Conservation (phyloP, 129 eudicot genomes). For the Smallanthus sonchifolius region DNA sequence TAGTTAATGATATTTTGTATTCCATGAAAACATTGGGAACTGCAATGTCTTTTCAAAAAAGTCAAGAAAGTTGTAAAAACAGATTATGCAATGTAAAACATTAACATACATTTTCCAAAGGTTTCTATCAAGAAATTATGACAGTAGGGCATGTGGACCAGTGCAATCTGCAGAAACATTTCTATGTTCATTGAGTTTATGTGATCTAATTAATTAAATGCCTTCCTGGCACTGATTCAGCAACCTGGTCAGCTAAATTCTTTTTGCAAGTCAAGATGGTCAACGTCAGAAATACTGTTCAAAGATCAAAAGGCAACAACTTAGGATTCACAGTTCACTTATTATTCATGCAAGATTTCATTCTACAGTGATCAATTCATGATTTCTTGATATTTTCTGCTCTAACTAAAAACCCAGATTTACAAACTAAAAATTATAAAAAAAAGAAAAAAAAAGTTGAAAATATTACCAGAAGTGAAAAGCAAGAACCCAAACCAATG, state of each 20-base stretch:
- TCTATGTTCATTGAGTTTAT: conserved; percentile 19
- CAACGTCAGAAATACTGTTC: conserved; percentile 24
- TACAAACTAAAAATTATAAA: neutral
- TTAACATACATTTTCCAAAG: neutral
- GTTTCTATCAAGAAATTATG: conserved; percentile 21
- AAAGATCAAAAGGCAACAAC: conserved; percentile 11
- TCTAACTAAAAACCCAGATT: conserved; percentile 1
- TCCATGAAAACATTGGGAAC: neutral
- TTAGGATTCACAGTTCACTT: conserved; percentile 17
- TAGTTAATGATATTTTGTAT: too few species aligned
- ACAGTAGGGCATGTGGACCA: conserved; percentile 33
- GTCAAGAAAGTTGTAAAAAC: conserved; percentile 9
- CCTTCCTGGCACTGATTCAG: conserved; percentile 14
- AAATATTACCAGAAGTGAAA: conserved; percentile 42
- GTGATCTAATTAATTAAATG: conserved; percentile 18
- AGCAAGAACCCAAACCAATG: conserved; percentile 60
- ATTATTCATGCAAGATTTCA: conserved; percentile 22
- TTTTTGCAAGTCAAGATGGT: conserved; percentile 27
- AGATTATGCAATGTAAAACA: conserved; percentile 9
- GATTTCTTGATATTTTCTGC: neutral
- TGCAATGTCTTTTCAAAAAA: neutral
- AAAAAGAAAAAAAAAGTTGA: neutral
- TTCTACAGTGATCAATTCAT: neutral
- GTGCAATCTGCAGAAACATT: conserved; percentile 11
- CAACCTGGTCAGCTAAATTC: conserved; percentile 29